Conservation (phyloP, 768 basidiomycete genomes). For the Mycena capillaripes region DNA sequence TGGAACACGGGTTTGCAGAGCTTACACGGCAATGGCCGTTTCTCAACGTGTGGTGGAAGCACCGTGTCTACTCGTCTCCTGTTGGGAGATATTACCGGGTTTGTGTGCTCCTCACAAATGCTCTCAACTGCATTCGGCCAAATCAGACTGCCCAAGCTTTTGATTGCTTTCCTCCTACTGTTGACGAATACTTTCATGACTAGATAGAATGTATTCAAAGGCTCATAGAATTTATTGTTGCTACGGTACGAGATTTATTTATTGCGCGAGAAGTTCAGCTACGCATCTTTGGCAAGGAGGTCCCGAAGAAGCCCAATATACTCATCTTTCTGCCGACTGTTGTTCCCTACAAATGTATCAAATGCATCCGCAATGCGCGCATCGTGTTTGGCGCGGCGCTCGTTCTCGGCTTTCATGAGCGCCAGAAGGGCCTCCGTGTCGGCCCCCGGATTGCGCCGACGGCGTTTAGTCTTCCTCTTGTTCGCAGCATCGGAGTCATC, state of each 20-base stretch:
- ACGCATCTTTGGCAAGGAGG: neutral
- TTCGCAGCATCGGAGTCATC: neutral
- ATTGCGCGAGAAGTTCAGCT: no score
- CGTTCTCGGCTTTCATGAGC: slow-evolving; percentile 14
- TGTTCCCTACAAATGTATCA: slow-evolving; percentile 10
- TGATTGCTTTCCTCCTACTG: slow-evolving; percentile 32
- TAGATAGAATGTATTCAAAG: neutral
- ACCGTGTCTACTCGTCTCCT: slow-evolving; percentile 34
- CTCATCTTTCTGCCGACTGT: neutral
- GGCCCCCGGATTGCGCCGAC: neutral
- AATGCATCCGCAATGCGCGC: neutral
- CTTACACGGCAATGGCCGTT: slow-evolving; percentile 41
- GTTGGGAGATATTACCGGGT: slow-evolving; percentile 44
- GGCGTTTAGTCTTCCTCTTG: neutral
- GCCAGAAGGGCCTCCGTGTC: neutral
- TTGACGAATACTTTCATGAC: slow-evolving; percentile 22
- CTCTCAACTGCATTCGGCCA: slow-evolving; percentile 39
- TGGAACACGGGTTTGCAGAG: slow-evolving; percentile 46
- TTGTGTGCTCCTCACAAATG: slow-evolving; percentile 42
- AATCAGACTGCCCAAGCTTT: slow-evolving; percentile 42
- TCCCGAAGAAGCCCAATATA: neutral
- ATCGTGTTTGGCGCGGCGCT: slow-evolving; percentile 14
- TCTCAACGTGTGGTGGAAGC: slow-evolving; percentile 40
- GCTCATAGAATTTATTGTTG: neutral
- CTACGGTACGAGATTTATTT: neutral